A percentile compares a stretch with the other conserved stretches of the same genome.
These are phyloP conservation scores for Fomitopsis pinicola DNA, from an alignment of 1,284 basidiomycete genomes.

Conservation along the genomic window DNA sequence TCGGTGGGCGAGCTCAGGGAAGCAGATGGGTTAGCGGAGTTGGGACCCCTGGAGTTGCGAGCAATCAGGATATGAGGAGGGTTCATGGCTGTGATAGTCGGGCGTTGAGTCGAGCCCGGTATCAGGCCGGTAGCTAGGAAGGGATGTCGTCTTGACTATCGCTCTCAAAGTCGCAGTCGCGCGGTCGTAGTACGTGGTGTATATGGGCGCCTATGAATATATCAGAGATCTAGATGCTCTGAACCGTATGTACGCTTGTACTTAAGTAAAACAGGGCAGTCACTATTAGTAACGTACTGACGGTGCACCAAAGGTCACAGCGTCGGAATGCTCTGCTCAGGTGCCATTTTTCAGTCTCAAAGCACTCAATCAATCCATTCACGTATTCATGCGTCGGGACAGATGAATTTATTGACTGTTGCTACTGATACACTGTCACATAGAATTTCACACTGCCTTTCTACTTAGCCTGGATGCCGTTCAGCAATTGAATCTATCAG, in stretches of 20 bases:
- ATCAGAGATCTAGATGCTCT: neutral
- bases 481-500: neutral
- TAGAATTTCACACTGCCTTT: neutral
- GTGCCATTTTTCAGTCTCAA: no score
- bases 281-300: no score
- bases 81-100: conserved; percentile 44
- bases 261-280: no score
- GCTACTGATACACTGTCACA: neutral
- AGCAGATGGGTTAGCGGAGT: conserved; percentile 63
- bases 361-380: no score
- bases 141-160: neutral
- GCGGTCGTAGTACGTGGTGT: neutral
- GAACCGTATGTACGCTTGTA: no score
- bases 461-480: neutral
- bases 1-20: conserved; percentile 78
- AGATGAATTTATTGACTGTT: no score
- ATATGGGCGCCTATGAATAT: neutral
- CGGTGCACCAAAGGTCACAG: no score
- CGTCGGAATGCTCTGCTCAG: no score
- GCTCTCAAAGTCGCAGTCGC: neutral
- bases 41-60: conserved; percentile 63
- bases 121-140: neutral
- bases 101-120: neutral
- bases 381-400: neutral
- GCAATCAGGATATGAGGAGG: conserved; percentile 83